phyloP scores from a whole-genome alignment of 805 yeast species.

The Zygosaccharomyces pseudorouxii region DNA sequence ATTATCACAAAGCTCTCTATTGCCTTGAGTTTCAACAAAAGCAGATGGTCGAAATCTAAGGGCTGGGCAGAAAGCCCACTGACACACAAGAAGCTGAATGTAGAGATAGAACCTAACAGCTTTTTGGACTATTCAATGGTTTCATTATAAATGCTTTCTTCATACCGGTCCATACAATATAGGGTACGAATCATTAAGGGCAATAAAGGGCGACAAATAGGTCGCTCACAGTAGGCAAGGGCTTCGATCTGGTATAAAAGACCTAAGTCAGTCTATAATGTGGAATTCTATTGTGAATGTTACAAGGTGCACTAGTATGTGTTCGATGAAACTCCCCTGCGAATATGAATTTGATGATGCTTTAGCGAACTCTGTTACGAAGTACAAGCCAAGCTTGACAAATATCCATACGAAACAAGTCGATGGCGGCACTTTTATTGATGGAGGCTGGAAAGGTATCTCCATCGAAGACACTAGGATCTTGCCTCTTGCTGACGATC shows the following conservation, averaged over 20 bases:
- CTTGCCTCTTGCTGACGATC: background rate
- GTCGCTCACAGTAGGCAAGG: background rate
- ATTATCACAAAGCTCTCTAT: background rate
- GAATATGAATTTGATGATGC: background rate
- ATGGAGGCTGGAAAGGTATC: background rate
- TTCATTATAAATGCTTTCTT: background rate
- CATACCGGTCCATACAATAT: background rate
- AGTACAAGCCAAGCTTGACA: background rate
- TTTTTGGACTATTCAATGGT: background rate
- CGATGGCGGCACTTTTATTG: background rate
- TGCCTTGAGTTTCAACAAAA: too few relatives aligned
- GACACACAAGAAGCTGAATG: too few relatives aligned
- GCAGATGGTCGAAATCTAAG: too few relatives aligned
- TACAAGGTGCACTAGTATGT: background rate
- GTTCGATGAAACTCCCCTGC: background rate
- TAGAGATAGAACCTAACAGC: background rate
- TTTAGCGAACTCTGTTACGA: background rate
- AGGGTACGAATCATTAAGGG: background rate
- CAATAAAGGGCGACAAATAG: background rate
- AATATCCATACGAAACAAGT: background rate
- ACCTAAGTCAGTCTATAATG: too few relatives aligned
- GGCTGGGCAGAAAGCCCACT: too few relatives aligned
- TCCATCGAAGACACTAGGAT: background rate
- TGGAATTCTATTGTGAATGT: background rate
- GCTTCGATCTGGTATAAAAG: background rate